Conservation (phyloP, 352 stramenopile species). For the Phytopythium boreale region DNA sequence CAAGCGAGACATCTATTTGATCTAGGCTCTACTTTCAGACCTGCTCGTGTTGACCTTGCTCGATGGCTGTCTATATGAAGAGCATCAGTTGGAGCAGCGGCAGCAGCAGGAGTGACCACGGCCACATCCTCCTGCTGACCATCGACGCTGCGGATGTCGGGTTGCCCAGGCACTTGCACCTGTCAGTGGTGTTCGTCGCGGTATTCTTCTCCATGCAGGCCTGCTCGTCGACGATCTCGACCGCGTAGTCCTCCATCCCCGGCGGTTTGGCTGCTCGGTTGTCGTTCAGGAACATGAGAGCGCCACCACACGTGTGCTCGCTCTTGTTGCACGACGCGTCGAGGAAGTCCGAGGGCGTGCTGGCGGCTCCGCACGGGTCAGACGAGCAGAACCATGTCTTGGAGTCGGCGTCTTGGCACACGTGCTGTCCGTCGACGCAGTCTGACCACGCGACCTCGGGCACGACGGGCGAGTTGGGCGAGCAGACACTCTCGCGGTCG, state of each 20-base stretch:
- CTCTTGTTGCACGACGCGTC: slow-evolving; percentile 53
- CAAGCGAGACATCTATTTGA: slow-evolving; percentile 1
- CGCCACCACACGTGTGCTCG: slow-evolving; percentile 50
- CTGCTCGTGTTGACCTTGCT: not conserved
- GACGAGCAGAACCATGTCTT: slow-evolving; percentile 58
- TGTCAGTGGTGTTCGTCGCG: slow-evolving; percentile 28
- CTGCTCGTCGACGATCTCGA: slow-evolving; percentile 69
- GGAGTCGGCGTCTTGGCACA: slow-evolving; percentile 38
- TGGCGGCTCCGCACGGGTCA: slow-evolving; percentile 28
- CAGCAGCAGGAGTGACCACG: not conserved
- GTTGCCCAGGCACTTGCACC: slow-evolving; percentile 45
- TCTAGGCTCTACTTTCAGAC: not conserved
- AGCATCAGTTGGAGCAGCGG: not conserved
- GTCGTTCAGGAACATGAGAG: slow-evolving; percentile 75
- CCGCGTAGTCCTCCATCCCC: slow-evolving; percentile 59
- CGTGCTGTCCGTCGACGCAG: slow-evolving; percentile 50
- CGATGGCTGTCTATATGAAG: not conserved
- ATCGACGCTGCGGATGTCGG: slow-evolving; percentile 16
- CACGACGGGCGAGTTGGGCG: slow-evolving; percentile 56
- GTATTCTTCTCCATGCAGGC: slow-evolving; percentile 31
- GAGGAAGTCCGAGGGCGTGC: slow-evolving; percentile 56
- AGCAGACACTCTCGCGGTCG: slow-evolving; percentile 53
- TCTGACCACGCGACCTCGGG: slow-evolving; percentile 53
- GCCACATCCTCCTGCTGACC: not conserved
- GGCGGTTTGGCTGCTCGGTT: slow-evolving; percentile 73